These are phyloP conservation scores for Clausena lansium DNA, from an alignment of 345 rosid species.

Conservation along the genomic window DNA sequence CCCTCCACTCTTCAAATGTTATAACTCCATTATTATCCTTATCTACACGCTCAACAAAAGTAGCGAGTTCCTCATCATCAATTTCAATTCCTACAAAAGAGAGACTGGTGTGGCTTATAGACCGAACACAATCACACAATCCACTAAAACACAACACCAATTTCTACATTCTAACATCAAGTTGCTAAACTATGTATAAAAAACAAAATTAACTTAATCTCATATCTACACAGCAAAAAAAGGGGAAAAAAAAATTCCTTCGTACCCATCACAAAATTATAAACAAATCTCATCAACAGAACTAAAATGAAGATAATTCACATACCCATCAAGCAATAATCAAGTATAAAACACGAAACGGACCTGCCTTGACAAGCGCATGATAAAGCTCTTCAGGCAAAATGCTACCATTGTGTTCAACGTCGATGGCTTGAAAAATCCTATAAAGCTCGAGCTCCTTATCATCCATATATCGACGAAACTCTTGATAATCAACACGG, in stretches of 20 bases:
- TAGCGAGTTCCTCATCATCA: slow-evolving; percentile 83
- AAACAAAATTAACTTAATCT: background rate
- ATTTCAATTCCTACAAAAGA: slow-evolving; percentile 69
- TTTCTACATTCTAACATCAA: background rate
- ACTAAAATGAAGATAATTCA: background rate
- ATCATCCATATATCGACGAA: slow-evolving; percentile 71
- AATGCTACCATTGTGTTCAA: slow-evolving; percentile 68
- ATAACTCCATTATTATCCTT: slow-evolving; percentile 90
- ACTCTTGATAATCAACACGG: slow-evolving; percentile 64
- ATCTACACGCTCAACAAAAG: slow-evolving; percentile 87
- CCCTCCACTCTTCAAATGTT: slow-evolving; percentile 94
- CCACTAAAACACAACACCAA: background rate
- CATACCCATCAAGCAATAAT: background rate
- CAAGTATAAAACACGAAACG: slow-evolving; percentile 13
- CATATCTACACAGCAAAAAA: background rate
- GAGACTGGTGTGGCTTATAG: slow-evolving; percentile 57
- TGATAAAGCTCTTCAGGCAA: slow-evolving; percentile 72
- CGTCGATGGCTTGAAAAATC: slow-evolving; percentile 74
- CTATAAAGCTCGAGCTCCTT: slow-evolving; percentile 72
- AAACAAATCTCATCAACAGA: background rate
- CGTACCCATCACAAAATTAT: background rate
- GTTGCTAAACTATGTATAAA: background rate
- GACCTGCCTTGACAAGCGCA: slow-evolving; percentile 72
- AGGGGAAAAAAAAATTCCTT: background rate
- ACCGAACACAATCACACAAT: slow-evolving; percentile 37